Evolutionary conservation across 2,329 filamentous ascomycete genomes (phyloP), one percentile per base, ranked within the genome.

Genomic region (Neonectria hederae): DNA sequence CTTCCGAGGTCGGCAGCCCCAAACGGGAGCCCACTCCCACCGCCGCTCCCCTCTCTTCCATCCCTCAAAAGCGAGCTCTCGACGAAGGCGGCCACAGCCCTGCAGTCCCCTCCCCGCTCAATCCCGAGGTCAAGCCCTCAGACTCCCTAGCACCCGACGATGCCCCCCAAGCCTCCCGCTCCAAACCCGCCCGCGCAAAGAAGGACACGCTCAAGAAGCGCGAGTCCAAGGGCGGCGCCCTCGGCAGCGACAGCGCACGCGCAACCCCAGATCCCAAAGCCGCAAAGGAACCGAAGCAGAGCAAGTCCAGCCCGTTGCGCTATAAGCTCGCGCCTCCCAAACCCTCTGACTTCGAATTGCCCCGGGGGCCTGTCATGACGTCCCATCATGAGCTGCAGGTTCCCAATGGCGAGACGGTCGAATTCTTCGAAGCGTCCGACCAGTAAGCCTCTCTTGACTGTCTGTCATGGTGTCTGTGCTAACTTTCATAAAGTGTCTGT

Each of bases 1-100:
- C 61, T 28, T 43, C 80, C 22, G 79, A 80, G 24, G 65, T 73
- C 19, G 78, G 76, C 43, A 76, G 75, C 56, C 79, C 80, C 28
- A 81, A 82, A 59, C 72, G 78, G 63, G 82, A 84, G 70, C 69
- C 79, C 19, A 82, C 79, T 7, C 79, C 81, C 28, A 76, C 76
- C 19, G 70, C 77, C 22, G 71, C 77, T 17, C 73, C 80, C 6
- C 72, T 79, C 76, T 79, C 83, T 54, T 83, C 83, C 10, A 80
- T 90, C 24, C 87, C 89, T 4, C 85, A 90, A 74, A 92, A 92
- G 73, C 88, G 90, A 63, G 81, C 83, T 22, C 83, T 91, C 30
- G 90, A 92, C 65, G 90, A 92, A 72, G 88, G 88, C 74, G 88
- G 88, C 74, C 89, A 94, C 77, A 85, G 85, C 65, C 91, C 92